These are phyloP conservation scores for Erysimum cheiranthoides DNA, from an alignment of 345 rosid species.

Conservation along the genomic window DNA sequence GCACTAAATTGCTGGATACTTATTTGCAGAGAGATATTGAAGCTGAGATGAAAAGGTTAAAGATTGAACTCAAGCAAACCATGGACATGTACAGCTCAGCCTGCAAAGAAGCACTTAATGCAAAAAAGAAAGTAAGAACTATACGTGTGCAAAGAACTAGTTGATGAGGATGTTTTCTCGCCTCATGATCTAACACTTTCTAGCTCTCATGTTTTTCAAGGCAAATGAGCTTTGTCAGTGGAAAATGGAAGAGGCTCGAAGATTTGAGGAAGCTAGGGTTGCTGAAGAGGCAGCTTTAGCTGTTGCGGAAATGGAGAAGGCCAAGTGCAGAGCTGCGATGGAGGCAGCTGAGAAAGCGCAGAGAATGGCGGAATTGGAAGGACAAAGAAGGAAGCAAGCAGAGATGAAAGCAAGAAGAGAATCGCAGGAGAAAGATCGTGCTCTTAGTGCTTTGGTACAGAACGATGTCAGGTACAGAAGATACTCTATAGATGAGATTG, in stretches of 20 bases:
- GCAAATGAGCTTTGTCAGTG: slow-evolving; percentile 72
- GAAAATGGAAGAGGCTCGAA: slow-evolving; percentile 74
- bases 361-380: slow-evolving; percentile 73
- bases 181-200: slow-evolving; percentile 22
- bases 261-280: slow-evolving; percentile 68
- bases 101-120: slow-evolving; percentile 85
- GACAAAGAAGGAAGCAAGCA: slow-evolving; percentile 67
- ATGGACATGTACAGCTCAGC: slow-evolving; percentile 90
- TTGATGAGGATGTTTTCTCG: slow-evolving; percentile 15
- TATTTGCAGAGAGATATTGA: slow-evolving; percentile 65
- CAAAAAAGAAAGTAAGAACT: slow-evolving; percentile 65
- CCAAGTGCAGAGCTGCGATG: slow-evolving; percentile 78
- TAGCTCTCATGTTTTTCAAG: slow-evolving; percentile 44
- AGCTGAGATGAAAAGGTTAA: slow-evolving; percentile 87
- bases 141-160: slow-evolving; percentile 40
- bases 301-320: slow-evolving; percentile 82
- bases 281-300: slow-evolving; percentile 86
- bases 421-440: slow-evolving; percentile 74
- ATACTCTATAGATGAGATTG: slow-evolving; percentile 80
- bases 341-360: slow-evolving; percentile 87
- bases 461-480: slow-evolving; percentile 71
- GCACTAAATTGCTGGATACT: slow-evolving; percentile 22
- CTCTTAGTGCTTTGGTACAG: slow-evolving; percentile 63
- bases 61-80: slow-evolving; percentile 88
- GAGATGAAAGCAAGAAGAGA: slow-evolving; percentile 75